Base-by-base conservation (phyloP, 2,329 filamentous ascomycete genomes). In the Microthyrium microscopicum region DNA sequence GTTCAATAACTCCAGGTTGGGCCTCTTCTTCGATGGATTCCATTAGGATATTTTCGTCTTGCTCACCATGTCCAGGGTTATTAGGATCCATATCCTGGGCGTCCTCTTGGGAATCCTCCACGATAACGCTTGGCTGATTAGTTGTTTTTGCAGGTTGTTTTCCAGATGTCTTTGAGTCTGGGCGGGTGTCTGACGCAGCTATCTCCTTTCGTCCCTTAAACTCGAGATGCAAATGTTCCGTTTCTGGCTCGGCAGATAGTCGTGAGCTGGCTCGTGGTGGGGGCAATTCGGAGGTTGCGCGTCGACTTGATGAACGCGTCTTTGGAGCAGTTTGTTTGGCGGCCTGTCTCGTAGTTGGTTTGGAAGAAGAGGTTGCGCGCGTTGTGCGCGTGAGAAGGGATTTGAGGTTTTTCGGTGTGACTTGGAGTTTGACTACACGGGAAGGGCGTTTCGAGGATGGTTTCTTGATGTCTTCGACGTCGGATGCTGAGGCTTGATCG, bases 31-130 rank as follows among this genome's bases (percentile, higher is more conserved):
- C 51, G 13, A 53, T 40, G 4, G 50, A n/a, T n/a, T n/a, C n/a
- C n/a, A n/a, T n/a, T 2, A 49, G 25, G 8, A 8, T 15, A 18
- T 17, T n/a, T n/a, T 37, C 22, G 22, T n/a, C n/a, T n/a, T n/a
- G n/a, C n/a, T 52, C 13, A 47, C 50, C 37, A 24, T 31, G 34
- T 27, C 38, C 39, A 29, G 45, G 40, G 28, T 45, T 50, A 20
- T 48, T 45, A 27, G 44, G 44, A 30, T 52, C 41, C 39, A 51
- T 48, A 3, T 58, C 58, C 15, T 53, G 54, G 22, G 29, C 22
- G 19, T 17, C 19, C 41, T 70, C 64, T 38, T 68, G 58, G 4
- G 64, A 66, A 31, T 61, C 65, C 42, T 71, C 66, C 46, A 64
- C 57, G 39, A 66, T 62, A 22, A 56, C 56, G 42, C 60, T 64